Conservation (phyloP, 176 grass and related monocot genomes). For the Saccharum officinarum region DNA sequence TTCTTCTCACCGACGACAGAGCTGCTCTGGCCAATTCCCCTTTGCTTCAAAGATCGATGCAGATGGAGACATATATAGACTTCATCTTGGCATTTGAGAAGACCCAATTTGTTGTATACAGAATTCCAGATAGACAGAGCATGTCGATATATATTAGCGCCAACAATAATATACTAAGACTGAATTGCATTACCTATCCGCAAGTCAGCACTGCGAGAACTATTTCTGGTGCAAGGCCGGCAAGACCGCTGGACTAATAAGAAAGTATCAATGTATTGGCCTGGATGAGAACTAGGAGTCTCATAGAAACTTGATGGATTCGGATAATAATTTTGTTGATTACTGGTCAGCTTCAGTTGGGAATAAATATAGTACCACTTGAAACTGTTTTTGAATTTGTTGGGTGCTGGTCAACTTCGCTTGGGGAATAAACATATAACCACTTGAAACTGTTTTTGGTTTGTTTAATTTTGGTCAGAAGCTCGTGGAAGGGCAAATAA, state of each 20-base stretch:
- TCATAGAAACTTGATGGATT: not conserved
- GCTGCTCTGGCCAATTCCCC: not conserved
- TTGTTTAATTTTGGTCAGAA: not conserved
- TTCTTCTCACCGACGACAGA: too few species aligned
- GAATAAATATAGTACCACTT: not conserved
- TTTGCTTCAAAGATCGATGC: not conserved
- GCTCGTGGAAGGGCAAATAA: not conserved
- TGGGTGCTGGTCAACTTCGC: not conserved
- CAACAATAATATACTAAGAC: not conserved
- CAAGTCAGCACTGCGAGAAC: not conserved
- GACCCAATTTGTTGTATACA: not conserved
- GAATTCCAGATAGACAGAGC: not conserved
- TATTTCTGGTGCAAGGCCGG: not conserved
- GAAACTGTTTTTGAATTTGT: not conserved
- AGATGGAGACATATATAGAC: not conserved
- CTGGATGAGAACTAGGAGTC: not conserved
- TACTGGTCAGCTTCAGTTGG: not conserved
- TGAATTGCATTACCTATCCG: not conserved
- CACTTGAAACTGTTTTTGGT: not conserved
- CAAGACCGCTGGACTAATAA: not conserved
- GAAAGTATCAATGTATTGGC: too few species aligned
- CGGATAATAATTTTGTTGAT: not conserved
- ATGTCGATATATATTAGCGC: not conserved
- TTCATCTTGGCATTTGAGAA: not conserved
- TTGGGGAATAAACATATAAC: not conserved